phyloP scores from a whole-genome alignment of 495 filamentous ascomycete genomes.

The Apiosordaria backusii region DNA sequence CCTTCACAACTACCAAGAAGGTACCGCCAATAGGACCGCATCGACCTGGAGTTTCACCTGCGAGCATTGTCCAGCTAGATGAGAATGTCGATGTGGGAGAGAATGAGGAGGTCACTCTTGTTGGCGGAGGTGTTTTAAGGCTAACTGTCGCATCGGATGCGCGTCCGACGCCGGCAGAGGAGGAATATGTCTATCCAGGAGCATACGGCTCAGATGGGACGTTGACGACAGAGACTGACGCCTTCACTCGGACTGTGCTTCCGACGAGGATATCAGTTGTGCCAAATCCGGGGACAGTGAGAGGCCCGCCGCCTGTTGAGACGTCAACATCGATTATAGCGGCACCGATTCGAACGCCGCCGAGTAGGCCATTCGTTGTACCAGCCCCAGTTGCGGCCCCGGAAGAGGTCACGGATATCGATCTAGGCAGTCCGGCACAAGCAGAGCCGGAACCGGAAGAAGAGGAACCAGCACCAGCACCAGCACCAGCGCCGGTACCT shows the following conservation, averaged over 20 bases:
- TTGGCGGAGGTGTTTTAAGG: not conserved
- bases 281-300: conserved; percentile 10
- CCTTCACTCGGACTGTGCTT: conserved; percentile 15
- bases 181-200: conserved; percentile 20
- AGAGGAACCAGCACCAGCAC: not conserved
- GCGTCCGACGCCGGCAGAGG: conserved; percentile 7
- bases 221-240: conserved; percentile 22
- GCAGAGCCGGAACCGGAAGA: not conserved
- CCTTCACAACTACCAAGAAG: not conserved
- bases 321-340: not conserved
- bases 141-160: not conserved
- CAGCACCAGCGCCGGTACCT: not conserved
- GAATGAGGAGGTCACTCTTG: not conserved
- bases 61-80: not conserved
- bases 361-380: conserved; percentile 1
- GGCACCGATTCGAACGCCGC: not conserved
- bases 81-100: not conserved
- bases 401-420: not conserved
- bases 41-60: not conserved
- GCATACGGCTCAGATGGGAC: conserved; percentile 17
- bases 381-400: not conserved
- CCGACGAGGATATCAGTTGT: conserved; percentile 17
- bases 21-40: not conserved
- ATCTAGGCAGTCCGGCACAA: not conserved
- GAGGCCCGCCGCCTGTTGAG: conserved; percentile 20